Conservation (phyloP, 106 monocot genomes). For the Apostasia shenzhenica region DNA sequence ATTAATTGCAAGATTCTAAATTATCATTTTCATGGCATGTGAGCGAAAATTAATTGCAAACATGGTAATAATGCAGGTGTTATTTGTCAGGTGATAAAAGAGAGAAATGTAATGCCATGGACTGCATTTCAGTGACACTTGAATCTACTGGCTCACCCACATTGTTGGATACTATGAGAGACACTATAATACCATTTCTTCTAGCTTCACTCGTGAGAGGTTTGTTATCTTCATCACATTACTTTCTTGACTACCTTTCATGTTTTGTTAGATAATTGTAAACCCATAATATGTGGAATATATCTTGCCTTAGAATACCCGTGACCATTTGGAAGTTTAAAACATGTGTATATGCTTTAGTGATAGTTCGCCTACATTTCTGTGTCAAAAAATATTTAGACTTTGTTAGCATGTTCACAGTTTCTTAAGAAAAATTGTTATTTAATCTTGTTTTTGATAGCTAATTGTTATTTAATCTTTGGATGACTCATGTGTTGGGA, state of each 20-base stretch:
- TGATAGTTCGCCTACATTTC: too few relatives aligned
- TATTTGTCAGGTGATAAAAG: conserved; percentile 14
- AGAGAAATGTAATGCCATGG: conserved; percentile 15
- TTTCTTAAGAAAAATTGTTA: too few relatives aligned
- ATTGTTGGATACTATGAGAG: conserved; percentile 44
- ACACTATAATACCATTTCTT: conserved; percentile 39
- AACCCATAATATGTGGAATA: too few relatives aligned
- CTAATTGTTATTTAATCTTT: too few relatives aligned
- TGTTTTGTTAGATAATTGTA: background rate
- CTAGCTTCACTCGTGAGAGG: conserved; percentile 56
- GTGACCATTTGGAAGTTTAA: too few relatives aligned
- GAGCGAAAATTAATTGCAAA: background rate
- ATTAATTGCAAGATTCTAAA: background rate
- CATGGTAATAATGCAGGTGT: conserved; percentile 20
- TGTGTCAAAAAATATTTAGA: too few relatives aligned
- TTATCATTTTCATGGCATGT: too few relatives aligned
- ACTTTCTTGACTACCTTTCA: background rate
- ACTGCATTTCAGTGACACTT: conserved; percentile 33
- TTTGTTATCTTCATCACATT: conserved; percentile 11
- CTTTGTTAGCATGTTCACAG: too few relatives aligned
- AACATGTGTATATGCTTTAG: too few relatives aligned
- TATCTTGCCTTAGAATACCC: background rate
- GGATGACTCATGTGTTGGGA: too few relatives aligned
- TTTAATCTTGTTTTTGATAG: too few relatives aligned
- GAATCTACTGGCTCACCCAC: conserved; percentile 10